A percentile compares a stretch with the other conserved stretches of the same genome.
These are phyloP conservation scores for Aegilops longissima DNA, from an alignment of 176 grass and related monocot genomes.

Conservation along the genomic window DNA sequence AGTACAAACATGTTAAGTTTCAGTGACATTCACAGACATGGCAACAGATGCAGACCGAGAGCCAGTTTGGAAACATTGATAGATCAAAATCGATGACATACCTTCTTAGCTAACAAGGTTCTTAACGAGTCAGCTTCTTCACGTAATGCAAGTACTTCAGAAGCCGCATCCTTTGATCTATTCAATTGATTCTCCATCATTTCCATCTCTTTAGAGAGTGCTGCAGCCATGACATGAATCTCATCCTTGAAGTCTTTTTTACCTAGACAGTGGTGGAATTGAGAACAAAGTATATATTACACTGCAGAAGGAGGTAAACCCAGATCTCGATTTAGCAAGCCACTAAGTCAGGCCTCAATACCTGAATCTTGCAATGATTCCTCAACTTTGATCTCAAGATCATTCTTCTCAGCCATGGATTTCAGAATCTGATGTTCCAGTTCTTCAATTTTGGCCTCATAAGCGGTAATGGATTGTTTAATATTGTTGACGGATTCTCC, in stretches of 20 bases:
- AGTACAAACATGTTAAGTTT: background rate
- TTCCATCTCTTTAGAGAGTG: constrained; percentile 88
- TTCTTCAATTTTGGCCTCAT: constrained; percentile 73
- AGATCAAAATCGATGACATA: constrained; percentile 16
- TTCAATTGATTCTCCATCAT: constrained; percentile 92
- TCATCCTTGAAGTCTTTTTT: constrained; percentile 96
- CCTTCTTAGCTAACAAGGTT: constrained; percentile 67
- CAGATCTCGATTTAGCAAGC: background rate
- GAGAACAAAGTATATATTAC: constrained; percentile 24
- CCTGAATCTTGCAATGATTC: constrained; percentile 94
- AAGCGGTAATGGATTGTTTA: constrained; percentile 58
- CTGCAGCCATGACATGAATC: constrained; percentile 88
- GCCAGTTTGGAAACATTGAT: background rate
- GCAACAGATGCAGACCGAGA: constrained; percentile 16
- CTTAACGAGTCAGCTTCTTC: constrained; percentile 73
- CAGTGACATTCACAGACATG: background rate
- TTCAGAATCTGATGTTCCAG: constrained; percentile 73
- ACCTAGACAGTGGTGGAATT: constrained; percentile 40
- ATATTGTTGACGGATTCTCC: constrained; percentile 60
- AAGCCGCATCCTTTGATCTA: constrained; percentile 76
- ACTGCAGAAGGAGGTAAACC: constrained; percentile 15
- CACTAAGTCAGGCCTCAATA: constrained; percentile 19
- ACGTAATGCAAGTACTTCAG: constrained; percentile 67
- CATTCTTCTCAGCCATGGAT: constrained; percentile 66
- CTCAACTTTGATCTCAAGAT: constrained; percentile 86